Evolutionary conservation across 2,329 filamentous ascomycete species (phyloP).

Genomic region (Penicillium sp.): DNA sequence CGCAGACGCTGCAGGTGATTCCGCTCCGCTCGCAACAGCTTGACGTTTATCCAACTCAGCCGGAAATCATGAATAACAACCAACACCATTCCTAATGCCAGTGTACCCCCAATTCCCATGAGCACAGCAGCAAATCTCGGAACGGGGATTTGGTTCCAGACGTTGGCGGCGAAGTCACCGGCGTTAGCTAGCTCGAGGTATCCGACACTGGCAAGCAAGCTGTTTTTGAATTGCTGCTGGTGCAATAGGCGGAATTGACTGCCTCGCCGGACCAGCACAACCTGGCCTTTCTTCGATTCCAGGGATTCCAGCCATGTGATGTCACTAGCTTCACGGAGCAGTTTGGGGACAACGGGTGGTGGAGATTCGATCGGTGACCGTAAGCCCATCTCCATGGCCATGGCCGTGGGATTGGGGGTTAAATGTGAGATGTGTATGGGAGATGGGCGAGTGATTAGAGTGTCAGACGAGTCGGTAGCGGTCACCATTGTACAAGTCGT

Average conservation of each 20-base stretch:
- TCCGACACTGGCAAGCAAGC: constrained; percentile 44
- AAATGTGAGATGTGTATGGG: background rate
- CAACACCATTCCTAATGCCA: constrained; percentile 47
- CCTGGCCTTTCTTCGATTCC: constrained; percentile 12
- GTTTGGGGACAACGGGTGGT: constrained; percentile 12
- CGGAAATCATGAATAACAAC: constrained; percentile 48
- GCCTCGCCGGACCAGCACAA: constrained; percentile 15
- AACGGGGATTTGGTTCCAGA: constrained; percentile 55
- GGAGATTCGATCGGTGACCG: constrained; percentile 3
- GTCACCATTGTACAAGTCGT: constrained; percentile 11
- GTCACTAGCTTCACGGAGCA: constrained; percentile 21
- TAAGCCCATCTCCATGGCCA: constrained; percentile 2
- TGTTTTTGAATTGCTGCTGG: constrained; percentile 35
- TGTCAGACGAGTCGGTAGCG: constrained; percentile 16
- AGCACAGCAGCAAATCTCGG: constrained; percentile 50
- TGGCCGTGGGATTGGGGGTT: background rate
- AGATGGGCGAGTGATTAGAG: constrained; percentile 11
- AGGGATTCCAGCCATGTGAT: constrained; percentile 20
- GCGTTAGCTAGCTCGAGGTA: constrained; percentile 57
- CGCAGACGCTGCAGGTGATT: constrained; percentile 26
- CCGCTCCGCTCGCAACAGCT: constrained; percentile 46
- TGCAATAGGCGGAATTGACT: constrained; percentile 18
- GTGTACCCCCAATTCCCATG: constrained; percentile 54
- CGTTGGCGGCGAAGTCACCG: constrained; percentile 57
- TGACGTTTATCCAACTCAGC: constrained; percentile 48